Evolutionary conservation across 495 filamentous ascomycete genomes (phyloP).

Genomic region (Trichoderma erinaceum): DNA sequence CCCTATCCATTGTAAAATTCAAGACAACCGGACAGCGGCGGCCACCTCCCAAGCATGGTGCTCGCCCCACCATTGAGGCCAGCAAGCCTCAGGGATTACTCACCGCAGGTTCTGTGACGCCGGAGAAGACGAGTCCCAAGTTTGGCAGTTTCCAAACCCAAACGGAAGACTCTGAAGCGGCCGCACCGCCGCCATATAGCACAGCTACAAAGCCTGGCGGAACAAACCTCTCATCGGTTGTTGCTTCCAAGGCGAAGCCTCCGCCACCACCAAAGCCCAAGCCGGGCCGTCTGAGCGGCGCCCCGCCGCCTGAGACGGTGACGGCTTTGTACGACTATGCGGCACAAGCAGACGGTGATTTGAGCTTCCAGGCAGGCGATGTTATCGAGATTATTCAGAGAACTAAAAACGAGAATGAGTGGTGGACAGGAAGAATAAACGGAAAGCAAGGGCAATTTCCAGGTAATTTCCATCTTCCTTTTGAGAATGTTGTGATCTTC

Average conservation of each 20-base stretch:
- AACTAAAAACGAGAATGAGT: conserved; percentile 87
- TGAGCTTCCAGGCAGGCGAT: conserved; percentile 87
- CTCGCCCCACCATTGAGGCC: conserved; percentile 37
- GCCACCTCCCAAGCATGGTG: conserved; percentile 45
- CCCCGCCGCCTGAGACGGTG: conserved; percentile 61
- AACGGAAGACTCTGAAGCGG: background rate
- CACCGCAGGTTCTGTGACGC: conserved; percentile 19
- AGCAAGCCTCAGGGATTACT: conserved; percentile 31
- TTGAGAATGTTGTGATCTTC: background rate
- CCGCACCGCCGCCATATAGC: conserved; percentile 57
- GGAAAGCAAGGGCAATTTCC: conserved; percentile 89
- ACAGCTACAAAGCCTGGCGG: conserved; percentile 45
- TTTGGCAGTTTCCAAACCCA: background rate
- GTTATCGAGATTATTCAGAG: conserved; percentile 79
- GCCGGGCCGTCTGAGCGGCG: conserved; percentile 64
- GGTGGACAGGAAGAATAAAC: conserved; percentile 80
- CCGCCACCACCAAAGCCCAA: conserved; percentile 90
- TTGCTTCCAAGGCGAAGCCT: conserved; percentile 65
- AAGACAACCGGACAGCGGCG: conserved; percentile 67
- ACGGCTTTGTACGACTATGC: conserved; percentile 92
- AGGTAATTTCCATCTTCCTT: conserved; percentile 49
- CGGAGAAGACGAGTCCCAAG: conserved; percentile 16
- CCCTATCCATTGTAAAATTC: conserved; percentile 76
- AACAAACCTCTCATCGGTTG: conserved; percentile 52
- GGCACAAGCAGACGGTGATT: conserved; percentile 88